Conservation (phyloP, 345 rosid genomes). For the Corchorus olitorius region DNA sequence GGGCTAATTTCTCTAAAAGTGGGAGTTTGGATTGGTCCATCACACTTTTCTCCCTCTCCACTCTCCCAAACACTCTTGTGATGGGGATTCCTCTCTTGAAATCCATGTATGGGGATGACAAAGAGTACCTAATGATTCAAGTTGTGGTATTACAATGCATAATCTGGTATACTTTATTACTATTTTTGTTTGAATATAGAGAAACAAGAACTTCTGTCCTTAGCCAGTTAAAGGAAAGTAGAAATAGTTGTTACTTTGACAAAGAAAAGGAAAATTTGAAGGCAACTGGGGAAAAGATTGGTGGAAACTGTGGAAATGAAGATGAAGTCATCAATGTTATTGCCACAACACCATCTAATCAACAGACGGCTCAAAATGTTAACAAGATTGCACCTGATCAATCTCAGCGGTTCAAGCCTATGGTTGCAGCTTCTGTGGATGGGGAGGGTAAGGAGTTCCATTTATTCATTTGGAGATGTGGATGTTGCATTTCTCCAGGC, state of each 20-base stretch:
- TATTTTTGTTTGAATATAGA: conserved; percentile 31
- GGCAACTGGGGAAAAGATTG: neutral
- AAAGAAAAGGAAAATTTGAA: conserved; percentile 2
- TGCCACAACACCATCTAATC: conserved; percentile 1
- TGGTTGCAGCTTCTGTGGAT: conserved; percentile 18
- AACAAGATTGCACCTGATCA: conserved; percentile 22
- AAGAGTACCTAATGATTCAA: conserved; percentile 25
- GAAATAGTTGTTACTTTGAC: neutral
- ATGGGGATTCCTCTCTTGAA: conserved; percentile 34
- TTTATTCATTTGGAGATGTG: conserved; percentile 32
- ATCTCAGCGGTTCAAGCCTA: conserved; percentile 15
- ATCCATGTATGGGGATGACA: conserved; percentile 33
- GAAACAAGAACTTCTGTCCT: conserved; percentile 16
- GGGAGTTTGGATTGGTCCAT: conserved; percentile 32
- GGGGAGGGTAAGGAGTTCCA: conserved; percentile 27
- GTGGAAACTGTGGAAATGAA: neutral
- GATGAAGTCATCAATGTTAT: conserved; percentile 8
- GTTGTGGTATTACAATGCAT: conserved; percentile 32
- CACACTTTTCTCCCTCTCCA: conserved; percentile 35
- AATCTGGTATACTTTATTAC: conserved; percentile 31
- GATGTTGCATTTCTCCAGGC: conserved; percentile 27
- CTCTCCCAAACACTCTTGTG: conserved; percentile 34
- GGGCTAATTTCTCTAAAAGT: conserved; percentile 21
- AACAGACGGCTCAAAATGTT: conserved; percentile 6
- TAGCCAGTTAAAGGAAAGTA: neutral